A percentile compares a stretch with the other conserved stretches of the same genome.
Conservation (phyloP, 768 basidiomycete species). For the Tricholoma sp. region DNA sequence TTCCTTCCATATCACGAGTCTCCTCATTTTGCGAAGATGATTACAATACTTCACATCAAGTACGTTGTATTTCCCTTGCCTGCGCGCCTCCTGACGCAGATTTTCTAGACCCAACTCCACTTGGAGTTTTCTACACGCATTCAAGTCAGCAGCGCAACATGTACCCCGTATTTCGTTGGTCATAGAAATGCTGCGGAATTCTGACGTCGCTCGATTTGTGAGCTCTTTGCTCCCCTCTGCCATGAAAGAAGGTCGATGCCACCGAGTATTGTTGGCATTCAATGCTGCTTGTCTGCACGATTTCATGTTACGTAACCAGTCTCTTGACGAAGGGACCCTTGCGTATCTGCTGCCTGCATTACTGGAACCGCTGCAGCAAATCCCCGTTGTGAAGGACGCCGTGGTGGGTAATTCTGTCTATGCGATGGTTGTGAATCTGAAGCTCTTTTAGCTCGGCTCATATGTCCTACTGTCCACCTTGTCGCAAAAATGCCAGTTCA, state of each 20-base stretch:
- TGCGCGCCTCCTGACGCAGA: neutral
- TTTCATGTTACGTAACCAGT: slow-evolving; percentile 57
- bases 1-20: slow-evolving; percentile 96
- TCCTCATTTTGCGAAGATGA: slow-evolving; percentile 89
- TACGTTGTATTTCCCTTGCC: slow-evolving; percentile 16
- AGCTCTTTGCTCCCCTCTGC: slow-evolving; percentile 57
- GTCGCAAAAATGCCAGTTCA: slow-evolving; percentile 58
- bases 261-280: slow-evolving; percentile 77
- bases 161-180: slow-evolving; percentile 71
- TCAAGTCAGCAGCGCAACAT: slow-evolving; percentile 71
- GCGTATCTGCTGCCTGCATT: slow-evolving; percentile 63
- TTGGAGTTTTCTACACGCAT: slow-evolving; percentile 68
- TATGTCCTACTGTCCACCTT: slow-evolving; percentile 70
- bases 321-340: slow-evolving; percentile 59
- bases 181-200: slow-evolving; percentile 67
- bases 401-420: slow-evolving; percentile 37
- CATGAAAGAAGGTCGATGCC: slow-evolving; percentile 43
- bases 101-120: slow-evolving; percentile 47
- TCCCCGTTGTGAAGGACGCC: slow-evolving; percentile 42
- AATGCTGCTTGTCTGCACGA: slow-evolving; percentile 77
- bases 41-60: slow-evolving; percentile 79
- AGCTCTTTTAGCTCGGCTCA: slow-evolving; percentile 52
- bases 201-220: slow-evolving; percentile 70
- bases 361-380: slow-evolving; percentile 48
- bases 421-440: neutral